Conservation (phyloP, 345 rosid species). For the Salix exigua region DNA sequence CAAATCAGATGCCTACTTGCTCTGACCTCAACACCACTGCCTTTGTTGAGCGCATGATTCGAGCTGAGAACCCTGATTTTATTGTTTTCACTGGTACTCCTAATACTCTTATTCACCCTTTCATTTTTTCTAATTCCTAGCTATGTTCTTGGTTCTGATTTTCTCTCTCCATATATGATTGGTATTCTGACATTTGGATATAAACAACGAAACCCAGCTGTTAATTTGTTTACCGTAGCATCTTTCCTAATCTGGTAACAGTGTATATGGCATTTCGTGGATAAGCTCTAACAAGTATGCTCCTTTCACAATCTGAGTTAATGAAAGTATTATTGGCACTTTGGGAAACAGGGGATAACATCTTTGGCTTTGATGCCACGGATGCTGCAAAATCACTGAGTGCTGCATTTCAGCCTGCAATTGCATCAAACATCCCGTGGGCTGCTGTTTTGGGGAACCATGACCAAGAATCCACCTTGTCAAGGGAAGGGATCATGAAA, state of each 20-base stretch:
- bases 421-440: constrained; percentile 77
- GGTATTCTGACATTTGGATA: neutral
- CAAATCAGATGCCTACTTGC: constrained; percentile 46
- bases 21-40: constrained; percentile 87
- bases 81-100: constrained; percentile 79
- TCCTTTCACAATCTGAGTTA: neutral
- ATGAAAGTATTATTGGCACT: neutral
- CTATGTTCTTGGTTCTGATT: neutral
- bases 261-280: neutral
- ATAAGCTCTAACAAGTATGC: neutral
- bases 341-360: constrained; percentile 63
- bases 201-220: neutral
- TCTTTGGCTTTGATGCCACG: constrained; percentile 51
- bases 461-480: constrained; percentile 75
- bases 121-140: neutral
- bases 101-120: neutral
- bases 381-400: constrained; percentile 65
- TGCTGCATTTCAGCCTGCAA: constrained; percentile 74
- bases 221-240: neutral
- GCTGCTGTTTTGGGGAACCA: constrained; percentile 86
- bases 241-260: neutral
- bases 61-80: constrained; percentile 74
- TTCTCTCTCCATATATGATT: neutral
- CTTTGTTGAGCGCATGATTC: constrained; percentile 63
- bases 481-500: constrained; percentile 80